Base-by-base conservation (phyloP, 139 green algal species). In the Micractinium conductrix region DNA sequence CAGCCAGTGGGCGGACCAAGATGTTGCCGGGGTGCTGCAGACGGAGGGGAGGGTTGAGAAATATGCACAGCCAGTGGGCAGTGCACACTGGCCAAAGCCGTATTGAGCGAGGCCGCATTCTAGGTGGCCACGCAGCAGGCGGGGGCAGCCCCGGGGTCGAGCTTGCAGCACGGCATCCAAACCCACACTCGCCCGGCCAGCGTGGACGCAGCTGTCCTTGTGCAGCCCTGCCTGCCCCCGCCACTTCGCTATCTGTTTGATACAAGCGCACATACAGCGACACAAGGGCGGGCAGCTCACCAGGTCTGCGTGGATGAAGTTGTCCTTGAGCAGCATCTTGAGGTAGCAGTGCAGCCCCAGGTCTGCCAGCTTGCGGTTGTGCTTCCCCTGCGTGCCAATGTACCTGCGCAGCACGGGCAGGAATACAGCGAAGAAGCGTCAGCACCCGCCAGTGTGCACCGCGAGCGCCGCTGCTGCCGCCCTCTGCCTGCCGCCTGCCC, bases 1-100 rank as follows among this genome's bases (percentile, higher is more conserved):
- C 48, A 58, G 10, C 14, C 48, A 58, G 48, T n/a, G n/a, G 45
- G 7, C 80, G 80, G 37, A 85, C 94, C 72, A 98, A 87, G 84
- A 98, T 98, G 91, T 99, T 99, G 68, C 96, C 96, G 24, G 96
- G 96, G 86, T 97, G 94, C 89, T 98, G 84, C 90, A 98, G 96
- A n/a, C n/a, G 30, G 4, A 9, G 1, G 63, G 26, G 30, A 8
- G 60, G 60, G 60, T 24, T 62, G 53, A 14, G 26, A 30, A 4
- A 62, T 22, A 58, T 58, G 10, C 48, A 58, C 48, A 58, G 10
- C 14, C 48, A 58, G 48, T n/a, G n/a, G 45, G 7, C 80, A 69
- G 37, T 80, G 94, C 72, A 98, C n/a, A n/a, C n/a, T n/a, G n/a
- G n/a, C n/a, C n/a, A n/a, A n/a, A n/a, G n/a, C n/a, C n/a, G n/a